A percentile compares a stretch with the other conserved stretches of the same genome.
Evolutionary conservation across 768 basidiomycete species (phyloP).

Genomic region (Phanerochaete sordida): DNA sequence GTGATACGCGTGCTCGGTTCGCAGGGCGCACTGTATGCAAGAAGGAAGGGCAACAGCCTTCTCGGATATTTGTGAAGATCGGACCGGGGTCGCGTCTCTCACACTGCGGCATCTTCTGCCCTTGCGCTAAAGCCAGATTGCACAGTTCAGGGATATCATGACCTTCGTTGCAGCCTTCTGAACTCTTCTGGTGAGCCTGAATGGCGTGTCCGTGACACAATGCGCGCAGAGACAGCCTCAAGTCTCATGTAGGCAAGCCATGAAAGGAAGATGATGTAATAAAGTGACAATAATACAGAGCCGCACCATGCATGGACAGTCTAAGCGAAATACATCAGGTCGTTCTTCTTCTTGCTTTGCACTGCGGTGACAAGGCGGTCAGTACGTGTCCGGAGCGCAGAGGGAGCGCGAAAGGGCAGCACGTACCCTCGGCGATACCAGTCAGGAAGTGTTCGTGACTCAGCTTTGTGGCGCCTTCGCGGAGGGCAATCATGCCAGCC

Average conservation of each 20-base stretch:
- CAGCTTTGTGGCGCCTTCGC: slow-evolving; percentile 87
- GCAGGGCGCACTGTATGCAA: not conserved
- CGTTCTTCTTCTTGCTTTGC: slow-evolving; percentile 99
- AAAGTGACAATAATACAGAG: slow-evolving; percentile 4
- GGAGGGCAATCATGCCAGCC: slow-evolving; percentile 96
- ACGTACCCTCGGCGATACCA: slow-evolving; percentile 80
- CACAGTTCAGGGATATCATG: not conserved
- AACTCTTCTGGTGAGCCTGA: too few relatives aligned
- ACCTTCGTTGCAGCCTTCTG: too few relatives aligned
- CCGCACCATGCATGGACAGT: slow-evolving; percentile 2
- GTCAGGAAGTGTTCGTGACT: slow-evolving; percentile 96
- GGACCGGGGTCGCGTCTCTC: not conserved
- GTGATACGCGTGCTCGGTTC: too few relatives aligned
- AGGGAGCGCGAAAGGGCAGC: slow-evolving; percentile 1
- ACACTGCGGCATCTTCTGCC: not conserved
- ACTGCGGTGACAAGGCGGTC: slow-evolving; percentile 46
- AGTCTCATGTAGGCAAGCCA: not conserved
- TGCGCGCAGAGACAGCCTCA: not conserved
- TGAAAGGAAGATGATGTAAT: not conserved
- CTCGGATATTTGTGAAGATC: not conserved
- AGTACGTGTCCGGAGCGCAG: slow-evolving; percentile 2
- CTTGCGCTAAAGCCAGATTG: not conserved
- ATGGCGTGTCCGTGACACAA: not conserved
- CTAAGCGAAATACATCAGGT: slow-evolving; percentile 92
- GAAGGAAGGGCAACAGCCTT: not conserved